Conservation (phyloP, 176 grass and related monocot genomes). For the Aegilops sharonensis region DNA sequence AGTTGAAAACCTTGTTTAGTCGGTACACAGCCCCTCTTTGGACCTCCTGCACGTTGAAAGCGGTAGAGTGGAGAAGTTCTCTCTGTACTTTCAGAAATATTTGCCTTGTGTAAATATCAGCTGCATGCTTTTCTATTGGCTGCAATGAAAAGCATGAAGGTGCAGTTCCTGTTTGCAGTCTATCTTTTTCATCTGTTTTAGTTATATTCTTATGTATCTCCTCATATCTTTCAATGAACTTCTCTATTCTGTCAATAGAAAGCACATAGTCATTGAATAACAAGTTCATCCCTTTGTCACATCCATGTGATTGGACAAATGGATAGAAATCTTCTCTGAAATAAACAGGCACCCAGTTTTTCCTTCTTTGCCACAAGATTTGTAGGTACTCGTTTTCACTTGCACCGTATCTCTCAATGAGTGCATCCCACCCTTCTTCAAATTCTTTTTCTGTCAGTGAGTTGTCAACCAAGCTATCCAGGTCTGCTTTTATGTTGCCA, state of each 20-base stretch:
- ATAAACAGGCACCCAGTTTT: slow-evolving; percentile 35
- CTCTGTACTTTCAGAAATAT: slow-evolving; percentile 30
- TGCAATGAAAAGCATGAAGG: slow-evolving; percentile 17
- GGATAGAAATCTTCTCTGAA: slow-evolving; percentile 19
- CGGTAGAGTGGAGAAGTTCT: slow-evolving; percentile 12
- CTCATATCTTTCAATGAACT: slow-evolving; percentile 17
- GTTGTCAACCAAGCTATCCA: slow-evolving; percentile 1
- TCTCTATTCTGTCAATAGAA: slow-evolving; percentile 22
- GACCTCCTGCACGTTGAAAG: slow-evolving; percentile 17
- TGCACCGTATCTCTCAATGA: slow-evolving; percentile 22
- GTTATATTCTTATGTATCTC: slow-evolving; percentile 27
- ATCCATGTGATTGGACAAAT: slow-evolving; percentile 15
- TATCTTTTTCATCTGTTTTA: slow-evolving; percentile 11
- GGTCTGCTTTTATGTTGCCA: not conserved
- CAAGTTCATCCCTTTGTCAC: slow-evolving; percentile 5
- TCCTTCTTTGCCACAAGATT: slow-evolving; percentile 22
- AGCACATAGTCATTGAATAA: slow-evolving; percentile 20
- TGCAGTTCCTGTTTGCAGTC: not conserved
- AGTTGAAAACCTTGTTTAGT: slow-evolving; percentile 7
- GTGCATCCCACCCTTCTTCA: slow-evolving; percentile 14
- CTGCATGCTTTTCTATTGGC: slow-evolving; percentile 18
- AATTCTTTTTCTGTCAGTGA: slow-evolving; percentile 18
- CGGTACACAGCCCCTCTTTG: not conserved
- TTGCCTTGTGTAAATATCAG: slow-evolving; percentile 22
- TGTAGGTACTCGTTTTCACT: slow-evolving; percentile 17